A percentile compares a stretch with the other conserved stretches of the same genome.
phyloP scores from a whole-genome alignment of 441 rosid genomes.

The Flueggea neowawraea region DNA sequence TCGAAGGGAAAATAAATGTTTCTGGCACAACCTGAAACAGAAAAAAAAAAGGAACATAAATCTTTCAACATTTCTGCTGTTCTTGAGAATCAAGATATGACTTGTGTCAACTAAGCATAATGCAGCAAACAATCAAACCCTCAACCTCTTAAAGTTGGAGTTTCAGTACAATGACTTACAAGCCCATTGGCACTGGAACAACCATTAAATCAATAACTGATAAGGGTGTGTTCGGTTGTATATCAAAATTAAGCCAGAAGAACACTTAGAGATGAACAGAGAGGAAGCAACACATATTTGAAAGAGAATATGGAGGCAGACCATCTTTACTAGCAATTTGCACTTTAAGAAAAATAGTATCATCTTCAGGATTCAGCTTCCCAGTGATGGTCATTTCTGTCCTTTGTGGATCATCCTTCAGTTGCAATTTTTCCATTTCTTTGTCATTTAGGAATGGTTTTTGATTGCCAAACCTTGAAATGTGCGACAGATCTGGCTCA shows the following conservation, averaged over 20 bases:
- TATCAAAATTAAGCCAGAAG: no score
- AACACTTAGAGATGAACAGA: no score
- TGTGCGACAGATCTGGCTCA: conserved; percentile 36
- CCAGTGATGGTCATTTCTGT: conserved; percentile 84
- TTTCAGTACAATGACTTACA: no score
- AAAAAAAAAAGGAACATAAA: background rate
- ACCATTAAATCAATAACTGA: no score
- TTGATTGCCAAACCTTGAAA: background rate
- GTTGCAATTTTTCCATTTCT: conserved; percentile 11
- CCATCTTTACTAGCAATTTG: conserved; percentile 24
- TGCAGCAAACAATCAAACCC: no score
- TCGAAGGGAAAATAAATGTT: conserved; percentile 84
- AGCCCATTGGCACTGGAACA: no score
- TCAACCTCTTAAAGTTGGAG: no score
- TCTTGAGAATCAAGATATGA: background rate
- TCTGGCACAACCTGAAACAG: conserved; percentile 57
- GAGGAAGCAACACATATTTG: no score
- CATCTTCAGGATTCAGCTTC: conserved; percentile 69
- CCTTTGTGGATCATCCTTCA: conserved; percentile 19
- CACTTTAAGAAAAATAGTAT: conserved; percentile 76
- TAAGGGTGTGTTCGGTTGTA: no score
- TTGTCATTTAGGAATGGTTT: no score
- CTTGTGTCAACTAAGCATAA: no score
- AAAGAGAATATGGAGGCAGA: no score
- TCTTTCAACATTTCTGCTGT: background rate